phyloP scores from a whole-genome alignment of 352 stramenopile genomes.

The Phytopythium ostracodes region DNA sequence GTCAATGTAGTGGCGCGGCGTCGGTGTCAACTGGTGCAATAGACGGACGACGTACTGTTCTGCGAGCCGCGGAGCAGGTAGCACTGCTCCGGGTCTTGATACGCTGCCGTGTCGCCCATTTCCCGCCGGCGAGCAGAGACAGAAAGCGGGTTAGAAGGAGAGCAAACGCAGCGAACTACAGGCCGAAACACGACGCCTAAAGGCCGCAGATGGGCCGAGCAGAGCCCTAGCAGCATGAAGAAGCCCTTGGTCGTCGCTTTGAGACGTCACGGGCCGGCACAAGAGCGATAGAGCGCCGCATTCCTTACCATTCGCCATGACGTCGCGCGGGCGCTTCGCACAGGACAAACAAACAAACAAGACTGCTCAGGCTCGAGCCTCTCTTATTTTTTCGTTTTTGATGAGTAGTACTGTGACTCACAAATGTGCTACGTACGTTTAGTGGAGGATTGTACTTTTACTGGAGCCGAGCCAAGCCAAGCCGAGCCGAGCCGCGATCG shows the following conservation, averaged over 20 bases:
- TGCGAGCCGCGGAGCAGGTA: conserved; percentile 55
- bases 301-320: conserved; percentile 1
- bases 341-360: not conserved
- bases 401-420: not conserved
- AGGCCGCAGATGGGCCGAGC: not conserved
- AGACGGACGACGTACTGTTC: conserved; percentile 36
- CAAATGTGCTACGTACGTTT: not conserved
- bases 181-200: not conserved
- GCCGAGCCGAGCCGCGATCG: not conserved
- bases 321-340: not conserved
- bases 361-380: not conserved
- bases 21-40: not conserved
- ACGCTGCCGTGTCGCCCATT: conserved; percentile 8
- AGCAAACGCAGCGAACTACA: not conserved
- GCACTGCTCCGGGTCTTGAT: conserved; percentile 36
- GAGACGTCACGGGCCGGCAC: too few species aligned
- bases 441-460: not conserved
- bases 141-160: not conserved
- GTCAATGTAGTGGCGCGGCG: not conserved
- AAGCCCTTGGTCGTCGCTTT: not conserved
- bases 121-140: not conserved
- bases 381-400: not conserved
- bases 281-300: not conserved
- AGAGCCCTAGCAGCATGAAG: not conserved
- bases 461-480: not conserved